These are phyloP conservation scores for Ogataea allantospora DNA, from an alignment of 805 yeast species.

Conservation along the genomic window DNA sequence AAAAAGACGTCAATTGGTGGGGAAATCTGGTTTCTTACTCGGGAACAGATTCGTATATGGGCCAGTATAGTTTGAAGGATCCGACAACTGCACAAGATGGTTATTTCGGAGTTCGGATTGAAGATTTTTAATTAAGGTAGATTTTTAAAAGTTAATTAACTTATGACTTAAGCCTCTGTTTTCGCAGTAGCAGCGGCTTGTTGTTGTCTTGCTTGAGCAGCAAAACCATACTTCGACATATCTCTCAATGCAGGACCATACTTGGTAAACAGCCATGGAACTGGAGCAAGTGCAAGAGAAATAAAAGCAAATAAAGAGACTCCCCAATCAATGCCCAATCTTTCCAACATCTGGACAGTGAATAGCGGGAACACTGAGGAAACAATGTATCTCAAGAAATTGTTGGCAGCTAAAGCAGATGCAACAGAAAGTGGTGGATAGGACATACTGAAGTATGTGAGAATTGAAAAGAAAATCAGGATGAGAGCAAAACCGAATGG, in stretches of 20 bases:
- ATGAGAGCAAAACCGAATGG: slow-evolving; percentile 76
- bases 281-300: slow-evolving; percentile 67
- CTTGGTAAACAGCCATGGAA: slow-evolving; percentile 65
- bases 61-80: slow-evolving; percentile 7
- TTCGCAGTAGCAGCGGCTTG: slow-evolving; percentile 16
- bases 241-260: slow-evolving; percentile 59
- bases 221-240: slow-evolving; percentile 58
- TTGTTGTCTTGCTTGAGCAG: slow-evolving; percentile 35
- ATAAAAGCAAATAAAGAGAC: slow-evolving; percentile 63
- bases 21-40: slow-evolving; percentile 44
- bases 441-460: slow-evolving; percentile 65
- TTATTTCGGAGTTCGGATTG: slow-evolving; percentile 11
- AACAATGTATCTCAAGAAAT: slow-evolving; percentile 67
- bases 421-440: slow-evolving; percentile 79
- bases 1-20: slow-evolving; percentile 57
- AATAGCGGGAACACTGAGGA: slow-evolving; percentile 84
- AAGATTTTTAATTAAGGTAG: background rate
- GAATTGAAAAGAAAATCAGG: slow-evolving; percentile 65
- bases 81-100: slow-evolving; percentile 11
- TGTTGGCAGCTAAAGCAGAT: slow-evolving; percentile 88
- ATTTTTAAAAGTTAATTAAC: too few relatives aligned
- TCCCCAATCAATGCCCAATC: slow-evolving; percentile 78
- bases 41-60: slow-evolving; percentile 17
- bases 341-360: slow-evolving; percentile 78
- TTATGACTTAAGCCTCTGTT: background rate